Conservation (phyloP, 805 yeast species). For the Yarrowia sp. region DNA sequence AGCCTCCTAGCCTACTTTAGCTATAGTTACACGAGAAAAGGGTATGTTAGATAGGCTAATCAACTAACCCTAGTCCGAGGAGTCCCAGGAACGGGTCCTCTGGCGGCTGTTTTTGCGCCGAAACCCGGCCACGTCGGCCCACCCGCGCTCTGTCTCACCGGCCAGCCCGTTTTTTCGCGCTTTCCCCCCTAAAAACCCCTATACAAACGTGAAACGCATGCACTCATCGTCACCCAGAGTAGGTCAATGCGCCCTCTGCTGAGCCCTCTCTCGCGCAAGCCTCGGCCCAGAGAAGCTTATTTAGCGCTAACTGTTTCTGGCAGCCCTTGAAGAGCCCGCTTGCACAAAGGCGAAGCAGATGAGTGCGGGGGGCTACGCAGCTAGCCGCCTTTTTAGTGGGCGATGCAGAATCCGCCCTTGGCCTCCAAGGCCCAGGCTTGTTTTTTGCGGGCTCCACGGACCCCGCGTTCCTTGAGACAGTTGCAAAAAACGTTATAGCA, state of each 20-base stretch:
- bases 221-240: background rate
- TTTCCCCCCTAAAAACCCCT: background rate
- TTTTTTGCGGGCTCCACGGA: no score
- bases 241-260: background rate
- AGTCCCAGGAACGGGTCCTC: no score
- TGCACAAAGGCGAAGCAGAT: background rate
- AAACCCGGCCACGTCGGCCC: no score
- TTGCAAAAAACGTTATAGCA: no score
- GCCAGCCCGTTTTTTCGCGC: no score
- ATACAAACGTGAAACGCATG: background rate
- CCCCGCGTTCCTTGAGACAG: no score
- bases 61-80: background rate
- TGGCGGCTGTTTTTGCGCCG: no score
- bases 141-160: no score
- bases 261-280: background rate
- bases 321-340: background rate
- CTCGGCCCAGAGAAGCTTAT: constrained; percentile 13
- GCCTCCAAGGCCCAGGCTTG: no score
- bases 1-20: background rate
- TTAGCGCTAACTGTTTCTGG: background rate
- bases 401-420: no score
- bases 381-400: no score
- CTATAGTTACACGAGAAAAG: background rate
- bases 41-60: background rate
- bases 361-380: background rate